Evolutionary conservation across 768 basidiomycete species (phyloP), one percentile per base, ranked within the genome.

Genomic region (Pisolithus marmoratus): DNA sequence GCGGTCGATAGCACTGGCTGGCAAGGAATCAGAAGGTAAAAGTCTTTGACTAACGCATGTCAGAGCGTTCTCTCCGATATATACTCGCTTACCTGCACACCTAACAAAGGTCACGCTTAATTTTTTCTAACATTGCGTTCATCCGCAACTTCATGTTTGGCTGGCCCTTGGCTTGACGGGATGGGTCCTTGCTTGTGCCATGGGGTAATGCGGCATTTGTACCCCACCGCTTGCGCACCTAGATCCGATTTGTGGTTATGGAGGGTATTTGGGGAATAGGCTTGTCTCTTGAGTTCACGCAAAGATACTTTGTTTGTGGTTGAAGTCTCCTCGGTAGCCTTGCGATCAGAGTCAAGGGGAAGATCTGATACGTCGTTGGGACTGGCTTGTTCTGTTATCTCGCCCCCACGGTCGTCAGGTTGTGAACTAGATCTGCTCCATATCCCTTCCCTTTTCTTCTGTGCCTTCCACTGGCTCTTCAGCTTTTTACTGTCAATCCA

Each of bases 101-200:
- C 27, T 64, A 82, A 49, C 70, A 62, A 37, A 70, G 64, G 60
- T 84, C 78, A 45, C 77, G 79, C 66, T 89, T 87, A 58, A 95
- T 93, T 69, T 86, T 85, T 66, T 91, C 89, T 52, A 95, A 77
- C 76, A 95, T 76, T 26, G 80, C 84, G 55, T 83, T 81, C 90
- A 95, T 94, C 46, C 91, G 83, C 46, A 87, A 69, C 61, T 85
- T 87, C 92, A 95, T 94, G 63, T 81, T 75, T n/a, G 82, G 82
- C 59, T 83, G 81, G 4, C 79, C 72, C 26, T 66, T 58, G 11
- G 43, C 1, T 8, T 15, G 17, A 29, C 12, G 26, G 7, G 43
- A 45, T 19, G 17, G 24, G 15, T 34, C 4, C 53, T 50, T 34
- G 29, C n/a, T 34, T 40, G 15, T 15, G 24, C 17, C 14, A n/a